Base-by-base conservation (phyloP, 768 basidiomycete species). In the Boletus subcaerulescens region DNA sequence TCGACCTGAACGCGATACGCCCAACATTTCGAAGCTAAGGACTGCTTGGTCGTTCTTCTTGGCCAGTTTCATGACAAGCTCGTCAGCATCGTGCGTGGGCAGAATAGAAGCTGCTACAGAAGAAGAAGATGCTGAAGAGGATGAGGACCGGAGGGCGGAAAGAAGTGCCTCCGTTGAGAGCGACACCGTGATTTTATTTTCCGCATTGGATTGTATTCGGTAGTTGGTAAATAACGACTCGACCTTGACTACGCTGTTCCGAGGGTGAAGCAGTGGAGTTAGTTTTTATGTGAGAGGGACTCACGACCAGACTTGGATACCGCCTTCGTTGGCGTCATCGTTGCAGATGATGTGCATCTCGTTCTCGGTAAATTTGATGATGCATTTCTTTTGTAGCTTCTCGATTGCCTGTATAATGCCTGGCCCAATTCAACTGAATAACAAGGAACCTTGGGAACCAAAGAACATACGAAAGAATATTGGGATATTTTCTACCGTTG, bases 281-380 rank as follows among this genome's bases (percentile, higher is more conserved):
- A 7, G 14, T 5, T 57, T 57, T 71, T 41, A 46, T 77, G 24
- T 73, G 76, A 76, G 32, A 33, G 36, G 2, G 18, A 72, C 83
- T 51, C 52, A 84, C 83, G 81, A 81, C 93, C 93, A 94, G 48
- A 94, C 90, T 68, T 94, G 92, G 5, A 92, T 84, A 4, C 90
- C 90, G 1, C 89, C 90, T 61, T 91, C 89, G 61, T 85, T 87
- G 38, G 82, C 80, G 50, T 91, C 89, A 47, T 77, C 81, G 54
- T 87, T 86, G 75, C 93, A 94, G 51, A 95, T 93, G 55, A 94
- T 83, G 56, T 86, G 85, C 77, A 93, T 85, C 36, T 81, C 82
- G 14, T 75, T 76, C 63, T 87, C 84, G 0, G 83, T 84, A 64
- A 93, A 89, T 69, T 85, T 86, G 66, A 94, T 83, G 53, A 91